These are phyloP conservation scores for Postia placenta DNA, from an alignment of 768 basidiomycete genomes.

Conservation along the genomic window DNA sequence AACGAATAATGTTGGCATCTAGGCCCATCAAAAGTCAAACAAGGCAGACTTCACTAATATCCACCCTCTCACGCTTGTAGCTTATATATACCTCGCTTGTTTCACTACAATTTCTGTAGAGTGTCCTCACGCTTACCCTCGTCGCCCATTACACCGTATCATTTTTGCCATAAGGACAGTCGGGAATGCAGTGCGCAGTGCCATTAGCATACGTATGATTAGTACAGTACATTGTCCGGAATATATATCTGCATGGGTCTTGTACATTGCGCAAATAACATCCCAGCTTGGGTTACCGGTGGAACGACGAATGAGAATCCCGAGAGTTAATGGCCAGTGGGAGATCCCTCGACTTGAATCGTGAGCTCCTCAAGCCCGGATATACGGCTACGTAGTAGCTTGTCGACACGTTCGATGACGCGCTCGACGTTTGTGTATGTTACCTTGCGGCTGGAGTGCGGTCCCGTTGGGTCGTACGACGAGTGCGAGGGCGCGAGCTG, in stretches of 20 bases:
- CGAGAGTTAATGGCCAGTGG: neutral
- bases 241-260: conserved; percentile 1
- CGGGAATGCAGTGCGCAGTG: conserved; percentile 3
- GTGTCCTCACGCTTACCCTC: neutral
- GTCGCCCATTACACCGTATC: neutral
- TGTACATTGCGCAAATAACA: neutral
- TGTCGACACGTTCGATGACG: conserved; percentile 72
- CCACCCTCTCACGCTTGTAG: conserved; percentile 6
- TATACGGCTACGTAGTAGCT: conserved; percentile 64
- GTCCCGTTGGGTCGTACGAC: conserved; percentile 47
- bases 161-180: too few relatives aligned
- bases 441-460: conserved; percentile 39
- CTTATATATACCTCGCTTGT: conserved; percentile 6
- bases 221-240: conserved; percentile 6
- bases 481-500: conserved; percentile 67
- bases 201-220: conserved; percentile 3
- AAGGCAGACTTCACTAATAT: too few relatives aligned
- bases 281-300: too few relatives aligned
- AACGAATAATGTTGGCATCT: conserved; percentile 55
- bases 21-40: too few relatives aligned
- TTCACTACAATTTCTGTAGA: conserved; percentile 4
- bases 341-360: conserved; percentile 48
- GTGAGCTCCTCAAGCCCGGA: conserved; percentile 83
- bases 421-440: conserved; percentile 62
- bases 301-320: neutral